Base-by-base conservation (phyloP, 257 asterid genomes). In the Petrea volubilis region DNA sequence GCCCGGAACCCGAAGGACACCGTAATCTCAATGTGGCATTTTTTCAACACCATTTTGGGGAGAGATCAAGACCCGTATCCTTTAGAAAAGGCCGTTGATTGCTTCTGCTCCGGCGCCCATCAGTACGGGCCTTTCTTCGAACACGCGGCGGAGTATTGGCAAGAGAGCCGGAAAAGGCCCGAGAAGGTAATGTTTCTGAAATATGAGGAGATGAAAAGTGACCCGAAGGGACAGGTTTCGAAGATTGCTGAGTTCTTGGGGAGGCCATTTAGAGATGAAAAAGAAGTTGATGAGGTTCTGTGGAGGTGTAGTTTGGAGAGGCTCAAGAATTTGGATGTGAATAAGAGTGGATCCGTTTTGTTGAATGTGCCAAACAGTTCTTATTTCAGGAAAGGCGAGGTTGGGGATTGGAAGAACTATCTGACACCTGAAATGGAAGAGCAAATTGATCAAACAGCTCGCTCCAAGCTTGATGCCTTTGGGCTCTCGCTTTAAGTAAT, bases 261-360 rank as follows among this genome's bases (percentile, higher is more conserved):
- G 51, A 68, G 71, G 69, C 80, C 80, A 29, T 74, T 77, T 24
- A 72, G 15, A 3, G 31, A 50, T 1, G 84, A 76, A 0, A 72
- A 46, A 5, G 68, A 79, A 20, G 65, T 77, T 33, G 85, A 81
- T 7, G 77, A 72, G 33, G 74, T 84, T 1, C 8, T 81, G 40
- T 27, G 68, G 78, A 84, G 82, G 31, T 77, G 85, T 6, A 74
- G 84, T 51, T 71, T 85, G 73, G 87, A 85, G 23, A 85, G 86
- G 67, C 70, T 85, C 0, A 82, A 68, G 56, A 71, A 68, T 56
- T 64, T 85, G 75, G 84, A 85, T 67, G 87, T 82, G 66, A 85
- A 85, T 44, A 79, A 65, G 64, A 58, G 49, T 61, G 90, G 79
- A 2, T 34, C 68, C 2, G 29, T 62, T 23, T 10, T 77, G 67